Conservation (phyloP, 139 green algal genomes). For the Chlorella vulgaris region DNA sequence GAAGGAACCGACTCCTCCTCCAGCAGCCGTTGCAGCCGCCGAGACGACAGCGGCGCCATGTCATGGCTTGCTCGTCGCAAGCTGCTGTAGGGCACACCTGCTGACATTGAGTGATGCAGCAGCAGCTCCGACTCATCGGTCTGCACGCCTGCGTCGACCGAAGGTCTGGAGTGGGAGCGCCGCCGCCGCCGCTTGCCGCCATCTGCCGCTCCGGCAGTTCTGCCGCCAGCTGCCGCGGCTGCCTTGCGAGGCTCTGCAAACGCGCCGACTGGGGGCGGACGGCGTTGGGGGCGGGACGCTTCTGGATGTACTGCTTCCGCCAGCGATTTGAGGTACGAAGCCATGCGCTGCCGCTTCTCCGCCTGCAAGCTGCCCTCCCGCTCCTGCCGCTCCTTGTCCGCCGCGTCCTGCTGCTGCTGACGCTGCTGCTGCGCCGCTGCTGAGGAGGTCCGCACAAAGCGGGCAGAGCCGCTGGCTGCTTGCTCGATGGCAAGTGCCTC, state of each 20-base stretch:
- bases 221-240: not conserved
- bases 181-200: not conserved
- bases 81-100: not conserved
- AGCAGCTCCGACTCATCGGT: conserved; percentile 26
- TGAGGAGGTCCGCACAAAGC: no score
- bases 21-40: not conserved
- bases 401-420: not conserved
- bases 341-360: conserved; percentile 33
- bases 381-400: not conserved
- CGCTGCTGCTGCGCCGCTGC: not conserved
- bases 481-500: not conserved
- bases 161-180: not conserved
- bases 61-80: not conserved
- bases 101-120: not conserved
- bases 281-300: not conserved
- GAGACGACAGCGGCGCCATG: not conserved
- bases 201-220: not conserved
- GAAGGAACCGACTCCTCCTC: not conserved
- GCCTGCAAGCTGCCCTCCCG: not conserved
- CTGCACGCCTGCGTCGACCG: conserved; percentile 3
- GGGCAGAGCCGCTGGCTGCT: no score
- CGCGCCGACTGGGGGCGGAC: no score
- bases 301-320: not conserved
- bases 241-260: no score
- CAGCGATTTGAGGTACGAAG: conserved; percentile 12